Conservation (phyloP, 305 asterid species). For the Solanum chacoense region DNA sequence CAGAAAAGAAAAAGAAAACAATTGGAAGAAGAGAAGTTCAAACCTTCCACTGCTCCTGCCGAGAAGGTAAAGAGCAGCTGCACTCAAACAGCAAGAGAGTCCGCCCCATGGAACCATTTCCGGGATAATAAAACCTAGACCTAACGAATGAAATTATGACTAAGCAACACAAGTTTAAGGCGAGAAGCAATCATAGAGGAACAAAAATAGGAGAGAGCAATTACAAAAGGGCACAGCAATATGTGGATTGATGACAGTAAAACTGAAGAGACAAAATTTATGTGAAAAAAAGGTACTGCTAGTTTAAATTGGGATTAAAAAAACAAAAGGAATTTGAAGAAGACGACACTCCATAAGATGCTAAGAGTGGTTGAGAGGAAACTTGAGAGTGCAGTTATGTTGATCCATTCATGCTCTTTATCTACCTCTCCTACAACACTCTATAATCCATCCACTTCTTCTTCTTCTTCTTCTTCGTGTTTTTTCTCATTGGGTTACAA, state of each 20-base stretch:
- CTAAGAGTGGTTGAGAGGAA: neutral
- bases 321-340: neutral
- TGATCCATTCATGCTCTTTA: neutral
- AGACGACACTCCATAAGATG: neutral
- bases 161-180: neutral
- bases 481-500: no score
- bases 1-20: neutral
- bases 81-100: conserved; percentile 81
- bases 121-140: neutral
- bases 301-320: neutral
- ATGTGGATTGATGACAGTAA: neutral
- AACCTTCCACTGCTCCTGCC: conserved; percentile 97
- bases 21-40: neutral
- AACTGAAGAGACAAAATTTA: neutral
- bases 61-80: conserved; percentile 92
- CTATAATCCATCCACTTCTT: neutral
- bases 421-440: neutral
- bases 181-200: neutral
- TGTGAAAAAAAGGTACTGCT: neutral
- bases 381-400: neutral
- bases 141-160: neutral
- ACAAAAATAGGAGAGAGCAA: neutral
- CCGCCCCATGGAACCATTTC: conserved; percentile 90
- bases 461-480: neutral
- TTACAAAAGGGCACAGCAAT: neutral